Evolutionary conservation across 208 protist genomes (phyloP).

Genomic region (Crithidia fasciculata): DNA sequence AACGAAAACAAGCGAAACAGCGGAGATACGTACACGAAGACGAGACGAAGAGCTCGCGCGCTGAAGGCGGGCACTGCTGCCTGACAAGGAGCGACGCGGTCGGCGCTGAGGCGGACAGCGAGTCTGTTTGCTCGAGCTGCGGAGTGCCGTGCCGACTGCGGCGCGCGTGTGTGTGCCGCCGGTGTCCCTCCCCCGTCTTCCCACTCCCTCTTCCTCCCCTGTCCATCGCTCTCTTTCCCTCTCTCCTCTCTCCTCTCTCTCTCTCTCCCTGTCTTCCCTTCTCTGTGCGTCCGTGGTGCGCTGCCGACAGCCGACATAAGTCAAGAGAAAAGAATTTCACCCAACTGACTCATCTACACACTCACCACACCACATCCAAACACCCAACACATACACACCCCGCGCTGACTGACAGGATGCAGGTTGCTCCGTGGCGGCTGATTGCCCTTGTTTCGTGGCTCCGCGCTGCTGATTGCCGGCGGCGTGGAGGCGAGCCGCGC

Average conservation of each 20-base stretch:
- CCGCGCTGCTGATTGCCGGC: conserved; percentile 18
- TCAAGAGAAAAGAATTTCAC: neutral
- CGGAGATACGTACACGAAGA: no score
- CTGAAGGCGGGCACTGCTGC: no score
- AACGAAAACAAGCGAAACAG: no score
- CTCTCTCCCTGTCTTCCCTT: neutral
- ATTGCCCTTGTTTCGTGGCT: conserved; percentile 6
- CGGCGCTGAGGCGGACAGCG: no score
- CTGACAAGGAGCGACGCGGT: no score
- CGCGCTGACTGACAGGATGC: conserved; percentile 6
- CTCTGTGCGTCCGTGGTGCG: neutral
- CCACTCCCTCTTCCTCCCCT: neutral
- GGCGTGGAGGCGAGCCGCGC: neutral
- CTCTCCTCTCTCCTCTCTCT: neutral
- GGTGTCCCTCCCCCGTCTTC: no score
- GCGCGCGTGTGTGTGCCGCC: no score
- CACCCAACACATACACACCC: neutral
- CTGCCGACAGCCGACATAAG: neutral
- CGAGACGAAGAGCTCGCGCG: no score
- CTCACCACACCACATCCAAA: neutral
- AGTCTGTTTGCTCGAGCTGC: no score
- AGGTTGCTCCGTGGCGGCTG: neutral
- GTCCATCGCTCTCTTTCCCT: neutral
- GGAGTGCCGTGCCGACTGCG: no score
- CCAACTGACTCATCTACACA: neutral